A percentile compares a stretch with the other conserved stretches of the same genome.
Conservation (phyloP, 768 basidiomycete genomes). For the Pleurotus giganteus region DNA sequence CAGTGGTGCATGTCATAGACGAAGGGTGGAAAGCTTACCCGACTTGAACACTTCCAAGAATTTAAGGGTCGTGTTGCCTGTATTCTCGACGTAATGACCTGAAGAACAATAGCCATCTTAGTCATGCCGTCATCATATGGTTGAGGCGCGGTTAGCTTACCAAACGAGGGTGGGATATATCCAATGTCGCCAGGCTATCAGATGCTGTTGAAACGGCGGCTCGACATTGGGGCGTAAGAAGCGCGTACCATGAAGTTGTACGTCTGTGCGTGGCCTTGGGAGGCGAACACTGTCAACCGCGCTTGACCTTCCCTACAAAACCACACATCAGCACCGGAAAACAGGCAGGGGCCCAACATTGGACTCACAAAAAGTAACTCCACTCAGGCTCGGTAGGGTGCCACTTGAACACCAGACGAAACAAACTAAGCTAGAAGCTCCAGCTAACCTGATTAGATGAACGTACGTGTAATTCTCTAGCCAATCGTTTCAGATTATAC, state of each 20-base stretch:
- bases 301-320: slow-evolving; percentile 49
- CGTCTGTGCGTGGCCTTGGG: slow-evolving; percentile 49
- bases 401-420: slow-evolving; percentile 61
- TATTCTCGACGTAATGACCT: slow-evolving; percentile 58
- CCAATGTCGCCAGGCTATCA: slow-evolving; percentile 36
- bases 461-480: slow-evolving; percentile 57
- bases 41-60: slow-evolving; percentile 50
- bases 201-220: not conserved
- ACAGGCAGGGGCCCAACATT: too few relatives aligned
- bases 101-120: not conserved
- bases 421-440: not conserved
- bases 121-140: not conserved
- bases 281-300: slow-evolving; percentile 57
- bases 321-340: too few relatives aligned
- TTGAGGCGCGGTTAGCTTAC: slow-evolving; percentile 15
- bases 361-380: slow-evolving; percentile 52
- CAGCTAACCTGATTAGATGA: not conserved
- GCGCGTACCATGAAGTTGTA: slow-evolving; percentile 51
- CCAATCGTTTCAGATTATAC: too few relatives aligned
- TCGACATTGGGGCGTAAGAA: not conserved
- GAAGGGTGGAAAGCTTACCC: slow-evolving; percentile 17
- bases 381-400: slow-evolving; percentile 70
- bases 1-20: not conserved
- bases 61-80: slow-evolving; percentile 44
- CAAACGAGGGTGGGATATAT: slow-evolving; percentile 35